Conservation (phyloP, 2,329 filamentous ascomycete genomes). For the Fusarium aywerte region DNA sequence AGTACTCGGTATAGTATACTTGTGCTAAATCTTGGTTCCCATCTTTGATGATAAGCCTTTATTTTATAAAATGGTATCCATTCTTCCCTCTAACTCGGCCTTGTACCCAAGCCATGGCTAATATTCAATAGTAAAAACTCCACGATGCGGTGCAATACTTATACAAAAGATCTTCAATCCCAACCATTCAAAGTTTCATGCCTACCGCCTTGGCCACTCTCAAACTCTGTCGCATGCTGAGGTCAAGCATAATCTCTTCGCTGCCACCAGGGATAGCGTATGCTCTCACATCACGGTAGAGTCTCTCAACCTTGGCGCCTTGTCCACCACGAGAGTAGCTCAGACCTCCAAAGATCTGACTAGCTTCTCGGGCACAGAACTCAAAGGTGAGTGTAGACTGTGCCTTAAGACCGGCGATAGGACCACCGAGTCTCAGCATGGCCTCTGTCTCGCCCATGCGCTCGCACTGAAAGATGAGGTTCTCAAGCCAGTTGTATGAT, state of each 20-base stretch:
- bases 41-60: not conserved
- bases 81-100: conserved; percentile 24
- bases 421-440: conserved; percentile 93
- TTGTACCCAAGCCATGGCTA: conserved; percentile 1
- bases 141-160: conserved; percentile 13
- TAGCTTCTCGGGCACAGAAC: conserved; percentile 95
- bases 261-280: conserved; percentile 96
- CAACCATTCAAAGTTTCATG: conserved; percentile 82
- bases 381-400: conserved; percentile 95
- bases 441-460: conserved; percentile 95
- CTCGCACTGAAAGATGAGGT: conserved; percentile 90
- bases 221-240: conserved; percentile 91
- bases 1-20: not conserved
- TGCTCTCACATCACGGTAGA: conserved; percentile 94
- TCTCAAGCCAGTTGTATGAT: conserved; percentile 97
- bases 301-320: conserved; percentile 91
- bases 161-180: conserved; percentile 18
- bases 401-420: conserved; percentile 93
- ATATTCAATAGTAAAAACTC: conserved; percentile 20
- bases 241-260: conserved; percentile 98
- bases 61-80: conserved; percentile 7
- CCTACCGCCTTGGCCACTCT: conserved; percentile 89
- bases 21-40: not conserved
- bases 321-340: conserved; percentile 94
- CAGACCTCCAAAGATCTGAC: conserved; percentile 96